These are phyloP conservation scores for Porcisia deanei DNA, from an alignment of 208 protist genomes.

Conservation along the genomic window DNA sequence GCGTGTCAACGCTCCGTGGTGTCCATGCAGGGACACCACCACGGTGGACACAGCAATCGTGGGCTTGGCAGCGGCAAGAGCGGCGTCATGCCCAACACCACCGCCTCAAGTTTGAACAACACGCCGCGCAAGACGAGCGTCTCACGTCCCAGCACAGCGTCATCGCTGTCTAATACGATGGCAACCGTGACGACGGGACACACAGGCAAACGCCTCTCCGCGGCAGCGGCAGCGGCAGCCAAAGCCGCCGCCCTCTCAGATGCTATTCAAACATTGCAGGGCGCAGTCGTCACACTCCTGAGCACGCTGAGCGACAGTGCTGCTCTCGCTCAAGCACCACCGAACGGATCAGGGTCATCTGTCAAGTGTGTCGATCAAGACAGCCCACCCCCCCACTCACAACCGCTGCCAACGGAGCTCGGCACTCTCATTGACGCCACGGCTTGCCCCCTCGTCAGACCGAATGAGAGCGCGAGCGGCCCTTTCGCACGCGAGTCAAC, in stretches of 20 bases:
- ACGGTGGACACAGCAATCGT: slow-evolving; percentile 12
- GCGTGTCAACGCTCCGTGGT: not conserved
- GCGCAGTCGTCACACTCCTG: slow-evolving; percentile 42
- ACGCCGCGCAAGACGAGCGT: slow-evolving; percentile 25
- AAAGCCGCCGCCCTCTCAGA: slow-evolving; percentile 44
- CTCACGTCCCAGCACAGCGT: slow-evolving; percentile 13
- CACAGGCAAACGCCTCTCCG: slow-evolving; percentile 11
- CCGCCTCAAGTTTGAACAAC: slow-evolving; percentile 18
- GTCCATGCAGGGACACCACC: not conserved
- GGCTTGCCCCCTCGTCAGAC: not conserved
- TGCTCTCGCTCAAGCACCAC: slow-evolving; percentile 10
- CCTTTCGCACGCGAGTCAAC: slow-evolving; percentile 4
- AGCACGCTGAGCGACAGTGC: slow-evolving; percentile 37
- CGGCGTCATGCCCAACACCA: slow-evolving; percentile 1
- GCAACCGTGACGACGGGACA: not conserved
- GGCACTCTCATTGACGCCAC: not conserved
- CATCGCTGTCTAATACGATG: slow-evolving; percentile 20
- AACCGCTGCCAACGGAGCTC: not conserved
- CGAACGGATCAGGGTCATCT: not conserved
- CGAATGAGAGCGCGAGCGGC: not conserved
- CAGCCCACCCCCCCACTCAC: not conserved
- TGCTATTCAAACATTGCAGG: slow-evolving; percentile 36
- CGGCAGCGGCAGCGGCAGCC: slow-evolving; percentile 8
- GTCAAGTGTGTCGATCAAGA: not conserved
- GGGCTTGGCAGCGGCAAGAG: slow-evolving; percentile 13